Evolutionary conservation across 1,284 basidiomycete genomes (phyloP).

Genomic region (Puccinia hordei): DNA sequence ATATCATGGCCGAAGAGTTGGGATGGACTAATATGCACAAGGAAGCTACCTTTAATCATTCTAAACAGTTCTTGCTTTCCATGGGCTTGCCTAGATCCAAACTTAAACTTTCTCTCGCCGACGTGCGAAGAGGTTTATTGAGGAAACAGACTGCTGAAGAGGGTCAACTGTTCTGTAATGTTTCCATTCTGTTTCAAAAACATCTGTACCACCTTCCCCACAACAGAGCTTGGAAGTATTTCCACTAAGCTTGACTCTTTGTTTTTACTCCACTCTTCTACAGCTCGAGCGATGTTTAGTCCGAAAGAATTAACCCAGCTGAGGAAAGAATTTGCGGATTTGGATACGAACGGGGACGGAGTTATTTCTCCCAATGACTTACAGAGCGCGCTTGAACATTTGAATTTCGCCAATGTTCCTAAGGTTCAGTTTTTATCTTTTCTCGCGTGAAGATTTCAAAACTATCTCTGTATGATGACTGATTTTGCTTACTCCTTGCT

Average conservation of each 20-base stretch:
- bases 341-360: constrained; percentile 45
- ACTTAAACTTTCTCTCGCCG: constrained; percentile 52
- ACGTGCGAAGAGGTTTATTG: constrained; percentile 47
- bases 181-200: neutral
- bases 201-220: neutral
- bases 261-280: neutral
- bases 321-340: constrained; percentile 48
- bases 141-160: constrained; percentile 49
- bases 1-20: constrained; percentile 85
- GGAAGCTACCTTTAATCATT: constrained; percentile 66
- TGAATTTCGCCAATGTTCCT: constrained; percentile 44
- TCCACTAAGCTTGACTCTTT: neutral
- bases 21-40: constrained; percentile 71
- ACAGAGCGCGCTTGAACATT: constrained; percentile 42
- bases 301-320: constrained; percentile 50
- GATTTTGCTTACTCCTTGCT: neutral
- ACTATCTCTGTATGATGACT: neutral
- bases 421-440: constrained; percentile 15
- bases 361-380: constrained; percentile 39
- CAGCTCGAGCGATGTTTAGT: constrained; percentile 50
- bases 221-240: neutral
- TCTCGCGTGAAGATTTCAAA: neutral
- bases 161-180: constrained; percentile 50
- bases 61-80: constrained; percentile 60
- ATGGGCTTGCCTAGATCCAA: constrained; percentile 59